Base-by-base conservation (phyloP, 2,329 filamentous ascomycete species). In the Zymoseptoria tritici region DNA sequence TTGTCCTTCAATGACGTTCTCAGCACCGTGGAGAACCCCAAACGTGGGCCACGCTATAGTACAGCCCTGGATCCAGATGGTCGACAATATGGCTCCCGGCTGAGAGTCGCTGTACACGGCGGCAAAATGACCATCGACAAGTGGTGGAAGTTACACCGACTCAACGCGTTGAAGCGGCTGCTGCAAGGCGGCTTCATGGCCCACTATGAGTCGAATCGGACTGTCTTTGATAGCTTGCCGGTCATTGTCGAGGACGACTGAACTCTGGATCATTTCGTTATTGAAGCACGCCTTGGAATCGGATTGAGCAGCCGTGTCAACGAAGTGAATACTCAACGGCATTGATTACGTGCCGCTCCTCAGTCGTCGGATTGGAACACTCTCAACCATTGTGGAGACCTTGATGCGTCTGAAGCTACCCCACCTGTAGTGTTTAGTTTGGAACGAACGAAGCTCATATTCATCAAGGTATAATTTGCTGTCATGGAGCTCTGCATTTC, bases 141-240 rank as follows among this genome's bases (percentile, higher is more conserved):
- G 64, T 90, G 87, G 87, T 90, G 87, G 87, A 90, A 90, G 73
- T 76, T 88, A 66, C 79, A 84, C 65, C 78, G 86, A 29, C 73
- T 89, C 55, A 83, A 85, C 61, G 81, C 81, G 2, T 73, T 90
- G 57, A 80, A 84, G 68, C 75, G 85, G 49, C 75, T 85, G 29
- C 74, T 89, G 49, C 82, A 83, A 60, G 81, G 82, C 13, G 85
- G 85, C 0, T 86, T 88, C 64, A 72, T 84, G 52, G 79, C 79
- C 55, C 85, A 88, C 73, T 87, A 86, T 69, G 80, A 85, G 68
- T 76, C 79, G 52, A 87, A 87, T 67, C 77, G 81, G 61, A 80
- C 83, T 19, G 81, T 88, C 4, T 80, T 85, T 62, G 80, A 86
- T 56, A 82, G 77, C 66, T 71, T 87, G 59, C 84, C 84, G 19